These are phyloP conservation scores for Monilinia polystroma DNA, from an alignment of 2,329 filamentous ascomycete species.

Conservation along the genomic window DNA sequence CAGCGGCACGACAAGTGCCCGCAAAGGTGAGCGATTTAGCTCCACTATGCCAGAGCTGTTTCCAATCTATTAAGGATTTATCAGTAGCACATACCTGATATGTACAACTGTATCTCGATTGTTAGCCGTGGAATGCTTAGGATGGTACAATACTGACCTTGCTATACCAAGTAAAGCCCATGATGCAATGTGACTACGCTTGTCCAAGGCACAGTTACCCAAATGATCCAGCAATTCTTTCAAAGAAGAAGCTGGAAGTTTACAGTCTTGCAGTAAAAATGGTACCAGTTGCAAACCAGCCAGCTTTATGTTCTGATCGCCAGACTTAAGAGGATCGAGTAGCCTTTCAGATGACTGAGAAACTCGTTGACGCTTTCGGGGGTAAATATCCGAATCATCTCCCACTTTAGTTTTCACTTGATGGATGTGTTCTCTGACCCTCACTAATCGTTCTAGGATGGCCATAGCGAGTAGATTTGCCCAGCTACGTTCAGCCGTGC, in stretches of 20 bases:
- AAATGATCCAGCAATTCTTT: constrained; percentile 58
- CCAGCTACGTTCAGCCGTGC: constrained; percentile 58
- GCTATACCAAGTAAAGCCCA: constrained; percentile 86
- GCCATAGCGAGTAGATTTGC: constrained; percentile 58
- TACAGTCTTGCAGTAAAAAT: constrained; percentile 48
- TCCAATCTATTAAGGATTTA: constrained; percentile 56
- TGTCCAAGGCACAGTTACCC: constrained; percentile 62
- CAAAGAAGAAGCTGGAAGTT: constrained; percentile 52
- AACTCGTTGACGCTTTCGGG: constrained; percentile 39
- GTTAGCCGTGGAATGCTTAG: constrained; percentile 16
- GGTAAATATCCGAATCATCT: constrained; percentile 29
- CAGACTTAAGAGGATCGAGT: constrained; percentile 33
- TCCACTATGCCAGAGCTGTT: constrained; percentile 72
- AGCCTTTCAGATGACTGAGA: constrained; percentile 33
- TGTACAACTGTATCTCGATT: constrained; percentile 46
- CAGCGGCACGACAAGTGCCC: constrained; percentile 72
- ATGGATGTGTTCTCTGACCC: constrained; percentile 28
- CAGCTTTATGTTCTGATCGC: constrained; percentile 31
- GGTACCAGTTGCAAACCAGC: constrained; percentile 53
- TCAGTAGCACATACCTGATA: constrained; percentile 44
- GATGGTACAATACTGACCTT: constrained; percentile 55
- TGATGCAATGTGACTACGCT: constrained; percentile 63
- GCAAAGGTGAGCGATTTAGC: constrained; percentile 68
- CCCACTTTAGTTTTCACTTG: constrained; percentile 17
- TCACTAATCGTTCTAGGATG: constrained; percentile 49